Evolutionary conservation across 139 green algal genomes (phyloP), one percentile per base, ranked within the genome.

Genomic region (Penium margaritaceum): DNA sequence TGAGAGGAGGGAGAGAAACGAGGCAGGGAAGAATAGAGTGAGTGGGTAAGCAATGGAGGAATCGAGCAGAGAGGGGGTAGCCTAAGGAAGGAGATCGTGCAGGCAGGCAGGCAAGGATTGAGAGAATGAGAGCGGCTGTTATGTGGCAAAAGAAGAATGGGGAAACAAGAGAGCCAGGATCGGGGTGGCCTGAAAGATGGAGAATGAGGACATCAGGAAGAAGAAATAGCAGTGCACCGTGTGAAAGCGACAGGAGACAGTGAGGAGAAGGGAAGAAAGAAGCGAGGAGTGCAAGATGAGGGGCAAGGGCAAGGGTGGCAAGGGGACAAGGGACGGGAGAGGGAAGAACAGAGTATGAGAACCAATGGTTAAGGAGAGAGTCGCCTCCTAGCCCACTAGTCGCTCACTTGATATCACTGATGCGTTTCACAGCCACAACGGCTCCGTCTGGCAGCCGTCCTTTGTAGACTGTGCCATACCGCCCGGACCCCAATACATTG

Each of bases 401-500:
- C 41, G 63, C 63, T 60, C 2, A 70, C 63, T 46, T 70, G 32
- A 2, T 41, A n/a, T 62, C 19, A 36, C 19, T 76, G 19, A 76
- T 24, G n/a, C 69, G 55, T 32, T 76, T 76, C 3, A 76, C 46
- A 0, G 69, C 69, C 17, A 76, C 35, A 14, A n/a, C 53, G 3
- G 39, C 60, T 27, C 69, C 69, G 1, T 76, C 69, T 2, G 46
- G 30, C 29, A 76, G 58, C 21, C 55, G 57, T 21, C 29, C 69
- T 7, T 74, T 74, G 69, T 70, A 76, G 3, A 69, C 58, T 21
- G 55, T 76, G 19, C 69, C 69, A 51, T 72, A 37, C 34, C 24
- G 46, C 32, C 69, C 69, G 19, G 19, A 74, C 7, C 69, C 69
- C 35, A 76, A n/a, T 12, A 76, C 57, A n/a, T 74, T 76, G 37